Conservation (phyloP, 2,329 filamentous ascomycete species). For the Venturia nashicola region DNA sequence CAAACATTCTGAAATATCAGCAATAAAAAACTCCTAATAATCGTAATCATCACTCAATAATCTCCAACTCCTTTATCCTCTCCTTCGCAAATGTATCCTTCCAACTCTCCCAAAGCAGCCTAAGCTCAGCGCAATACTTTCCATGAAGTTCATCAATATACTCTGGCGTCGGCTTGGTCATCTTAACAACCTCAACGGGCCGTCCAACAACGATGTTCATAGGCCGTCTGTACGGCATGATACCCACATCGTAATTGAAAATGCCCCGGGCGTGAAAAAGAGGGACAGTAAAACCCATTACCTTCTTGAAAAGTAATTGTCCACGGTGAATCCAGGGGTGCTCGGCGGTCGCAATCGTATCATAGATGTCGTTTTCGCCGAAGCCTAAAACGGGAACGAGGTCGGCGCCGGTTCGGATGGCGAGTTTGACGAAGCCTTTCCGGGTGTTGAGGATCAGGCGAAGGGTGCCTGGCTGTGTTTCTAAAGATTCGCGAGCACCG, state of each 20-base stretch:
- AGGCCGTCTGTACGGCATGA: slow-evolving; percentile 84
- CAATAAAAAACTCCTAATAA: not conserved
- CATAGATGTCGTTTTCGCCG: slow-evolving; percentile 92
- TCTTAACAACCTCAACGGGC: slow-evolving; percentile 58
- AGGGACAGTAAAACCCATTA: slow-evolving; percentile 85
- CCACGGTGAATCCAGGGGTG: slow-evolving; percentile 70
- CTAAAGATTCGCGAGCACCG: slow-evolving; percentile 81
- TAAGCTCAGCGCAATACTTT: slow-evolving; percentile 63
- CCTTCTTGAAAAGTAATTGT: slow-evolving; percentile 73
- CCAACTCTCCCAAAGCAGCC: slow-evolving; percentile 62
- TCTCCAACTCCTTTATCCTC: slow-evolving; percentile 52
- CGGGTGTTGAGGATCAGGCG: slow-evolving; percentile 70
- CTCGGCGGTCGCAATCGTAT: slow-evolving; percentile 65
- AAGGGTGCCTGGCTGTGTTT: slow-evolving; percentile 67
- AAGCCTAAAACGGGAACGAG: slow-evolving; percentile 86
- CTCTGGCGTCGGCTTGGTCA: slow-evolving; percentile 52
- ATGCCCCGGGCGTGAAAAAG: slow-evolving; percentile 82
- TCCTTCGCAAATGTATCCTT: slow-evolving; percentile 61
- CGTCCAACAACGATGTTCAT: slow-evolving; percentile 82
- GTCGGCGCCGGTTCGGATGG: slow-evolving; percentile 82
- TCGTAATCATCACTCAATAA: slow-evolving; percentile 39
- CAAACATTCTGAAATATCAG: not conserved
- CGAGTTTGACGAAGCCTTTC: slow-evolving; percentile 90
- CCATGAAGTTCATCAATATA: slow-evolving; percentile 74
- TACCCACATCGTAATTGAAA: slow-evolving; percentile 94